phyloP scores from a whole-genome alignment of 129 eudicot genomes.

The Calendula officinalis region DNA sequence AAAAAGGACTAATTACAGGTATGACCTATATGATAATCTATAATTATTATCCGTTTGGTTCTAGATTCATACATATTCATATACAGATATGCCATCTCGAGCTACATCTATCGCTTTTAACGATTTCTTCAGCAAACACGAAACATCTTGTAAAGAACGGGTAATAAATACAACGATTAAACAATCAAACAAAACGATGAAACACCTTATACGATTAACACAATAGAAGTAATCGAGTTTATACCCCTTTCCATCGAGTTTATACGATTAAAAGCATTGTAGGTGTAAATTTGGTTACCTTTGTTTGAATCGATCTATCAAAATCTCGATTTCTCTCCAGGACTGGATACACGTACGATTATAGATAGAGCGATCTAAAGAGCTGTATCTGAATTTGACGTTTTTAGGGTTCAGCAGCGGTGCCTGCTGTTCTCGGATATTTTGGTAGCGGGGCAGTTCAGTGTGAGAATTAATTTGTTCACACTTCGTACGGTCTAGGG shows the following conservation, averaged over 20 bases:
- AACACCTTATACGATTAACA: neutral
- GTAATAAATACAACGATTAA: neutral
- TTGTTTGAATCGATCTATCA: slow-evolving; percentile 15
- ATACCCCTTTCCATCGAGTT: neutral
- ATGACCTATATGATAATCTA: too few relatives aligned
- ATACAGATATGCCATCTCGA: neutral
- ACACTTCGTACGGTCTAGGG: neutral
- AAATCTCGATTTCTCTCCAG: neutral
- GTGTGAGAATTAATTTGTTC: neutral
- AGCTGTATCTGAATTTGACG: slow-evolving; percentile 2
- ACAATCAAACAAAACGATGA: neutral
- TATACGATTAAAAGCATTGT: neutral
- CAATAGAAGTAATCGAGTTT: neutral
- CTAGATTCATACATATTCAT: too few relatives aligned
- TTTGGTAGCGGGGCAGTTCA: neutral
- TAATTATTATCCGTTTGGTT: too few relatives aligned
- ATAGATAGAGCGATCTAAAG: neutral
- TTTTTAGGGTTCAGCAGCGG: slow-evolving; percentile 7
- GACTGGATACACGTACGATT: too few relatives aligned
- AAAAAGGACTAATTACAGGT: neutral
- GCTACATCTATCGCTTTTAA: neutral
- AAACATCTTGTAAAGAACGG: neutral
- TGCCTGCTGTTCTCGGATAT: neutral
- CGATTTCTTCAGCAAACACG: slow-evolving; percentile 1
- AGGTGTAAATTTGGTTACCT: slow-evolving; percentile 18